Percentiles rank a stretch among this genome's conserved stretches.
Conservation (phyloP, 768 basidiomycete genomes). For the Trametes punicea region DNA sequence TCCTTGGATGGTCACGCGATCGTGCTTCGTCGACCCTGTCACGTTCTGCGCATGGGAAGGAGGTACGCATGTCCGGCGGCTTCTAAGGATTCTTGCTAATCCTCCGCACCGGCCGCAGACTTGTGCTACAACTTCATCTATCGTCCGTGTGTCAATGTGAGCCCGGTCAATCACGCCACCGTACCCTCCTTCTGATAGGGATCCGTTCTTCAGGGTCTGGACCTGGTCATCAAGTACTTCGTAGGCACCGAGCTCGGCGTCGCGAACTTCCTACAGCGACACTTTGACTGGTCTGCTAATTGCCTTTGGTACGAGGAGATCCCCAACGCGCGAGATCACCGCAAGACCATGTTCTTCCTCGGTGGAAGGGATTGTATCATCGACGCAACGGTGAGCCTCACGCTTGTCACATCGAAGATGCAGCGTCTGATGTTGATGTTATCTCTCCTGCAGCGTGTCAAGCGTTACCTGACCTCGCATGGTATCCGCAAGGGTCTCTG, state of each 20-base stretch:
- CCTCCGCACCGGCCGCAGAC: constrained; percentile 40
- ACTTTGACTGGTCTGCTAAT: constrained; percentile 86
- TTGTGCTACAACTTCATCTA: constrained; percentile 93
- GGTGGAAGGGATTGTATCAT: constrained; percentile 84
- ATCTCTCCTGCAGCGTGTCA: constrained; percentile 51
- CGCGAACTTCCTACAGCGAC: constrained; percentile 77
- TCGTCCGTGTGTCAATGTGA: constrained; percentile 58
- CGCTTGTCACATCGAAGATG: too few species aligned
- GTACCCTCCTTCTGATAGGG: background rate
- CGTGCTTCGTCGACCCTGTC: constrained; percentile 89
- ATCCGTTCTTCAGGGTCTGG: constrained; percentile 52
- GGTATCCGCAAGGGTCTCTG: constrained; percentile 64
- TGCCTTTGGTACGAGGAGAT: constrained; percentile 90
- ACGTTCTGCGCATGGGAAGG: constrained; percentile 95
- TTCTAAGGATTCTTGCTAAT: background rate
- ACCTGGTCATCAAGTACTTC: constrained; percentile 84
- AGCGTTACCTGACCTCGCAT: constrained; percentile 71
- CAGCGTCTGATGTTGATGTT: background rate
- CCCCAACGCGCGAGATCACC: constrained; percentile 66
- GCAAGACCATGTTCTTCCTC: constrained; percentile 68
- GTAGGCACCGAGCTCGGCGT: constrained; percentile 86
- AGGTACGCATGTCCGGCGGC: constrained; percentile 40
- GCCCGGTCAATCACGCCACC: constrained; percentile 23
- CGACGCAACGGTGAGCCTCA: constrained; percentile 54
- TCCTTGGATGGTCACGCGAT: constrained; percentile 65